Conservation (phyloP, 1,284 basidiomycete genomes). For the Irpex rosettiformis region DNA sequence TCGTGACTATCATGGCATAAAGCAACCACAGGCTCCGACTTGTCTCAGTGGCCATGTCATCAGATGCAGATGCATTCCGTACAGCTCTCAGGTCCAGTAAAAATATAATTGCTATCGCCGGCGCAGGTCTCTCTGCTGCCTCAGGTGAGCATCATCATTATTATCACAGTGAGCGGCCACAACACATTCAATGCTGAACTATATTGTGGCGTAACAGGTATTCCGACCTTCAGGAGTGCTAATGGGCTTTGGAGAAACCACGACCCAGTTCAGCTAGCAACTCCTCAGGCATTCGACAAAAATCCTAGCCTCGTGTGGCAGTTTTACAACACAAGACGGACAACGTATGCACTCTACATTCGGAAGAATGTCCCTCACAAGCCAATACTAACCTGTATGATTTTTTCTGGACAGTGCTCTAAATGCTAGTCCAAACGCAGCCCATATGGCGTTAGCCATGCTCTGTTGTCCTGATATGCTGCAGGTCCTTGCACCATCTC, state of each 20-base stretch:
- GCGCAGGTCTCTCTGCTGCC: slow-evolving; percentile 56
- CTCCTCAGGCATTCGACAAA: slow-evolving; percentile 36
- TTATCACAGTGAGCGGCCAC: not conserved
- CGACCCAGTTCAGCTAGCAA: slow-evolving; percentile 34
- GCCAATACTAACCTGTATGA: not conserved
- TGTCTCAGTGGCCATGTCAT: not conserved
- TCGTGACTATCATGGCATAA: too few species aligned
- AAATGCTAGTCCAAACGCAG: slow-evolving; percentile 31
- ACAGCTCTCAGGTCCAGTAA: slow-evolving; percentile 28
- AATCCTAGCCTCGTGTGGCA: slow-evolving; percentile 40
- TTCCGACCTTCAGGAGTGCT: slow-evolving; percentile 57
- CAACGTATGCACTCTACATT: slow-evolving; percentile 21
- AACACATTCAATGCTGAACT: not conserved
- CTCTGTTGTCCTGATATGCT: slow-evolving; percentile 22
- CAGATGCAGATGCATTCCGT: slow-evolving; percentile 29
- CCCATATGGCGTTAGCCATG: slow-evolving; percentile 31
- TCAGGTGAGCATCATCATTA: slow-evolving; percentile 38
- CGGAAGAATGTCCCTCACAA: not conserved
- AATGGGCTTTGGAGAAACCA: slow-evolving; percentile 36
- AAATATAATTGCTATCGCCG: slow-evolving; percentile 50
- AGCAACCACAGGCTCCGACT: too few species aligned
- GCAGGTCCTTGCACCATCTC: slow-evolving; percentile 18
- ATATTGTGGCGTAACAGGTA: slow-evolving; percentile 36
- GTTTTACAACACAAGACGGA: slow-evolving; percentile 37
- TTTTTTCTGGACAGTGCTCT: slow-evolving; percentile 20